Conservation (phyloP, 768 basidiomycete species). For the Lentinula lateritia region DNA sequence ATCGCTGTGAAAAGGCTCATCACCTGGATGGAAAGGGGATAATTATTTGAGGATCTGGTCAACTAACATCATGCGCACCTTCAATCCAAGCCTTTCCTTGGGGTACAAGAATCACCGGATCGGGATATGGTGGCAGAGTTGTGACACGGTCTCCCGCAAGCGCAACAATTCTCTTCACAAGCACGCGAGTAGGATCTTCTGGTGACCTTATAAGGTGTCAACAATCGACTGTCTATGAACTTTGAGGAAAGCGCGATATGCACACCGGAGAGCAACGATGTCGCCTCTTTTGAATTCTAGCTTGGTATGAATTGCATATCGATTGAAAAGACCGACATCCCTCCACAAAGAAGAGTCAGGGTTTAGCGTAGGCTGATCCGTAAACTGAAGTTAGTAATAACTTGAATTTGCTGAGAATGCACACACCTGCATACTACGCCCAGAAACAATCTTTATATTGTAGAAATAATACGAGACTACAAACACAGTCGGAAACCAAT, state of each 20-base stretch:
- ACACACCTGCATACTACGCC: constrained; percentile 71
- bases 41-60: background rate
- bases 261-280: constrained; percentile 58
- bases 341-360: constrained; percentile 58
- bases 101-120: constrained; percentile 48
- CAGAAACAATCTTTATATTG: constrained; percentile 48
- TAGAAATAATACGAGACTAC: constrained; percentile 46
- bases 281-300: constrained; percentile 48
- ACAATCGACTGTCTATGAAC: background rate
- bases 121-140: constrained; percentile 66
- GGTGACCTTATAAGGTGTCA: constrained; percentile 45
- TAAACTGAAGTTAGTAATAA: background rate
- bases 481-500: constrained; percentile 54
- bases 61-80: constrained; percentile 32
- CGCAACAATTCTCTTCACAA: constrained; percentile 66
- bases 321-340: constrained; percentile 63
- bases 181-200: constrained; percentile 38
- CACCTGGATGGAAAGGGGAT: constrained; percentile 34
- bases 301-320: constrained; percentile 31
- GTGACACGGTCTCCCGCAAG: constrained; percentile 57
- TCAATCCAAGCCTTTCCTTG: constrained; percentile 71
- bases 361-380: constrained; percentile 62
- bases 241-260: background rate
- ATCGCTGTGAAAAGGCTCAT: constrained; percentile 59
- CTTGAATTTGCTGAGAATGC: background rate